Percentiles rank a stretch among this genome's conserved stretches.
Evolutionary conservation across 2,329 filamentous ascomycete species (phyloP).

Genomic region (Neoscytalidium dimidiatum): DNA sequence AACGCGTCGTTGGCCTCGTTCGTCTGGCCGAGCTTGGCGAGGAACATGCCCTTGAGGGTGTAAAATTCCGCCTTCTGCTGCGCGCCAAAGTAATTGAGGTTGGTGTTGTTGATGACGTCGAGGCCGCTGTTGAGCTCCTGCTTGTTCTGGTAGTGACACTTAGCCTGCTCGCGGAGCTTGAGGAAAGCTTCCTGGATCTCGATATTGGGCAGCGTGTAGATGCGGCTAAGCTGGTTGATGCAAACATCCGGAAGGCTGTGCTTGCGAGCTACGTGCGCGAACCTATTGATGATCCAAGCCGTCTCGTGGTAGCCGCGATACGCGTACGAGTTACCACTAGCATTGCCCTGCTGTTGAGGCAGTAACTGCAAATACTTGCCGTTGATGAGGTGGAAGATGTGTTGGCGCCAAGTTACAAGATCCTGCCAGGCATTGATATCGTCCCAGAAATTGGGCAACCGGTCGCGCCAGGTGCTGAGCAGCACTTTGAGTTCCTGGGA

Average conservation of each 20-base stretch:
- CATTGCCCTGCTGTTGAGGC: slow-evolving; percentile 75
- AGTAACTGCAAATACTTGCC: slow-evolving; percentile 85
- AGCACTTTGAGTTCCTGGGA: slow-evolving; percentile 94
- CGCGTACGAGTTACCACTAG: slow-evolving; percentile 88
- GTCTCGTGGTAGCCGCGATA: slow-evolving; percentile 98
- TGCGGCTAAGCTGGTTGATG: slow-evolving; percentile 93
- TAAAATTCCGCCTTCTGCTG: slow-evolving; percentile 99
- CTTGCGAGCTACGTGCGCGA: slow-evolving; percentile 95
- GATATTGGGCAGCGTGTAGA: slow-evolving; percentile 98
- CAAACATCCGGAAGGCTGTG: slow-evolving; percentile 96
- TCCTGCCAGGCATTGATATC: slow-evolving; percentile 99
- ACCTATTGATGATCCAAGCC: slow-evolving; percentile 99
- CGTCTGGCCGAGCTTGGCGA: slow-evolving; percentile 88
- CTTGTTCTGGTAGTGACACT: slow-evolving; percentile 96
- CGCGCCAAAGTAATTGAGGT: slow-evolving; percentile 95
- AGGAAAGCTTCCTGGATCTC: slow-evolving; percentile 99
- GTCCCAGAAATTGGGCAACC: slow-evolving; percentile 96
- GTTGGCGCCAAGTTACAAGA: slow-evolving; percentile 98
- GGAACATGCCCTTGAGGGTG: slow-evolving; percentile 98
- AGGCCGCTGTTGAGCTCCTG: slow-evolving; percentile 88
- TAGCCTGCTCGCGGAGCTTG: slow-evolving; percentile 96
- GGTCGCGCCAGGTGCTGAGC: slow-evolving; percentile 91
- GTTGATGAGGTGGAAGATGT: slow-evolving; percentile 98
- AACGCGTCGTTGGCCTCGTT: slow-evolving; percentile 92
- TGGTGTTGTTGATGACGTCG: slow-evolving; percentile 99